phyloP scores from a whole-genome alignment of 2,329 filamentous ascomycete species.

The Chaetomiaceae sp. region DNA sequence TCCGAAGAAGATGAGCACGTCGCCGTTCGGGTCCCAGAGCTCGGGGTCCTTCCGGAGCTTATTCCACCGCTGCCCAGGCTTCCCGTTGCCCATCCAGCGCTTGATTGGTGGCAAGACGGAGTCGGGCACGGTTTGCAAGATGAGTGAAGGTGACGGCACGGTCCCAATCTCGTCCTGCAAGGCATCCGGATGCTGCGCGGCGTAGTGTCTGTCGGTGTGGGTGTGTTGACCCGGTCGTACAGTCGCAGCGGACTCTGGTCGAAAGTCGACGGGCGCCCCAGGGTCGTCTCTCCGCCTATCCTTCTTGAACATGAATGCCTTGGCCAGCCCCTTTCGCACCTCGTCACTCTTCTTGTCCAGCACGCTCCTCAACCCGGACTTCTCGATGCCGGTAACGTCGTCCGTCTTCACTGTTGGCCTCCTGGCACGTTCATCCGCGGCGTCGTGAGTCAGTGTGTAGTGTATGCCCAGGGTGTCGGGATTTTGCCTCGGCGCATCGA shows the following conservation, averaged over 20 bases:
- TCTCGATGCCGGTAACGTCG: constrained; percentile 51
- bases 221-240: constrained; percentile 30
- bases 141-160: constrained; percentile 40
- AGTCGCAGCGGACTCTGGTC: constrained; percentile 38
- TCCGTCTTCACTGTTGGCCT: constrained; percentile 44
- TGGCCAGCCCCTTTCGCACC: constrained; percentile 49
- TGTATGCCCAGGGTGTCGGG: constrained; percentile 22
- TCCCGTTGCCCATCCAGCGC: constrained; percentile 50
- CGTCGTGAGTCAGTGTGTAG: constrained; percentile 39
- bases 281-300: constrained; percentile 30
- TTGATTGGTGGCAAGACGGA: constrained; percentile 40
- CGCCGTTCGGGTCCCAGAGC: constrained; percentile 57
- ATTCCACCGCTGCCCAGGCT: constrained; percentile 50
- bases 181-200: background rate
- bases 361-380: constrained; percentile 48
- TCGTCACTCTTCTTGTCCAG: constrained; percentile 55
- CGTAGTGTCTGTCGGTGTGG: constrained; percentile 20
- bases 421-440: constrained; percentile 40
- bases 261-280: constrained; percentile 27
- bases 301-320: constrained; percentile 51
- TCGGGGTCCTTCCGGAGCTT: constrained; percentile 57
- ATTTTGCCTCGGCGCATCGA: constrained; percentile 31
- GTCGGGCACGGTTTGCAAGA: constrained; percentile 41
- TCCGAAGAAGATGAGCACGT: constrained; percentile 54
- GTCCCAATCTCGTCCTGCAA: too few relatives aligned